These are phyloP conservation scores for Lachnellula arida DNA, from an alignment of 2,329 filamentous ascomycete species.

Conservation along the genomic window DNA sequence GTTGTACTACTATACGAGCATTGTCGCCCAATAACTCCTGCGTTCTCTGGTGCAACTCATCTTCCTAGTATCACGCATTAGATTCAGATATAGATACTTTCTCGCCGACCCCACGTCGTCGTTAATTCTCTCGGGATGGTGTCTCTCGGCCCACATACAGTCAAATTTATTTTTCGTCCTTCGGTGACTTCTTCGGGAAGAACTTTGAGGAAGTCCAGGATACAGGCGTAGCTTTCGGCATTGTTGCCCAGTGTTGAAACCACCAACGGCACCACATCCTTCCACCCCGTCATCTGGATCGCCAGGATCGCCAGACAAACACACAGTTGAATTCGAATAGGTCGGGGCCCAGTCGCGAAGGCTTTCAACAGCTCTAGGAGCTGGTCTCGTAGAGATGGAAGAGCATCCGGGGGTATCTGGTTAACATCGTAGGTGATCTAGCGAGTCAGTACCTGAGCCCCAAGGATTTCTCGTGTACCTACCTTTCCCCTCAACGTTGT, in stretches of 20 bases:
- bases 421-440: slow-evolving; percentile 96
- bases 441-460: slow-evolving; percentile 17
- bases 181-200: slow-evolving; percentile 98
- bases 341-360: slow-evolving; percentile 77
- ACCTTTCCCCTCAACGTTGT: slow-evolving; percentile 99
- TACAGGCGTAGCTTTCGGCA: slow-evolving; percentile 74
- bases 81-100: slow-evolving; percentile 37
- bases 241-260: slow-evolving; percentile 73
- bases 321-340: slow-evolving; percentile 84
- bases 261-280: slow-evolving; percentile 81
- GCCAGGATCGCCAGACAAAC: slow-evolving; percentile 92
- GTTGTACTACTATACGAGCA: slow-evolving; percentile 76
- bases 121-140: slow-evolving; percentile 38
- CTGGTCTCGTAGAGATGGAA: slow-evolving; percentile 75
- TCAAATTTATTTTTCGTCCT: slow-evolving; percentile 98
- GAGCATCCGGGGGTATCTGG: slow-evolving; percentile 73
- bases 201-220: slow-evolving; percentile 94
- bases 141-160: slow-evolving; percentile 75
- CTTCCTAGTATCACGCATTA: slow-evolving; percentile 69
- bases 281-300: slow-evolving; percentile 95
- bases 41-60: slow-evolving; percentile 83
- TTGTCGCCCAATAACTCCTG: slow-evolving; percentile 88
- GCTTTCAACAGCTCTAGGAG: slow-evolving; percentile 75
- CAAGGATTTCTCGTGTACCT: slow-evolving; percentile 25
- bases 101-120: slow-evolving; percentile 34